Evolutionary conservation across 176 grass and related monocot genomes (phyloP).

Genomic region (Urochloa ruziziensis): DNA sequence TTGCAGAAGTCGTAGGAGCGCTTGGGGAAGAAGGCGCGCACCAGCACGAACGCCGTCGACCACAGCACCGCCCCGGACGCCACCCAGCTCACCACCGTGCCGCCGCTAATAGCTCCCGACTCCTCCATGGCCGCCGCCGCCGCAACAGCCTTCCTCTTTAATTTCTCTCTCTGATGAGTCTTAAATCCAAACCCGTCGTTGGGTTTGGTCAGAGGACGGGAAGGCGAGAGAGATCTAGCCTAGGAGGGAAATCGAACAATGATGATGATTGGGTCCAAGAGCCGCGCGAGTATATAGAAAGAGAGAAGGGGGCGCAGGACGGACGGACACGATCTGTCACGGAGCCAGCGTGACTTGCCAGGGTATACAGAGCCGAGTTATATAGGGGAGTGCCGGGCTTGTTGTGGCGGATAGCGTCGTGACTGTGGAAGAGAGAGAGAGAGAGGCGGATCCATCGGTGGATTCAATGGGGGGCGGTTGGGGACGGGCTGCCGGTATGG

Average conservation of each 20-base stretch:
- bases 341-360: slow-evolving; percentile 12
- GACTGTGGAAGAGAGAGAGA: no score
- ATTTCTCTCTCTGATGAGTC: no score
- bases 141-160: no score
- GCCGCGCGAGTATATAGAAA: background rate
- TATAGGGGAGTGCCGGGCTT: background rate
- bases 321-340: background rate
- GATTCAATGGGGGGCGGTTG: slow-evolving; percentile 28
- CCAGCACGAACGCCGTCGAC: slow-evolving; percentile 54
- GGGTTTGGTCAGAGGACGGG: background rate
- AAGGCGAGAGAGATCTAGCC: background rate
- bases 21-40: slow-evolving; percentile 37
- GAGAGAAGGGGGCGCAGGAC: background rate
- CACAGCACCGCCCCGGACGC: slow-evolving; percentile 48
- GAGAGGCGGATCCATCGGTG: background rate
- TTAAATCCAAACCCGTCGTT: no score
- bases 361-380: background rate
- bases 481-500: background rate
- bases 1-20: slow-evolving; percentile 70
- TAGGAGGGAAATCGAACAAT: background rate
- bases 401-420: background rate
- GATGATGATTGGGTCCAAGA: slow-evolving; percentile 11
- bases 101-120: background rate
- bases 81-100: slow-evolving; percentile 34
- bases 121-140: slow-evolving; percentile 22